These are phyloP conservation scores for Ceratobasidium sp. DNA, from an alignment of 1,284 basidiomycete genomes.

Conservation along the genomic window DNA sequence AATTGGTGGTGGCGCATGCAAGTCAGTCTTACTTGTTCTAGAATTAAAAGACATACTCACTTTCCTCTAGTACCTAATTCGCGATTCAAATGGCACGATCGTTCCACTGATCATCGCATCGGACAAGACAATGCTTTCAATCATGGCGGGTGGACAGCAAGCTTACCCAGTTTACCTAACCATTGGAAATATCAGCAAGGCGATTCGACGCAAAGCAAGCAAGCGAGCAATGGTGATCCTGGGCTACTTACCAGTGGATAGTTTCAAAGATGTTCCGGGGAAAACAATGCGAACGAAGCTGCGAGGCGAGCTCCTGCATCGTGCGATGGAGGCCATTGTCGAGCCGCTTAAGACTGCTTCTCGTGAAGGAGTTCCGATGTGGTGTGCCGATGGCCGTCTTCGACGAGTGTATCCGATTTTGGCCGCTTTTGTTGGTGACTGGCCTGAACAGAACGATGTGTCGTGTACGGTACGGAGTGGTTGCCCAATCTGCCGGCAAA, in stretches of 20 bases:
- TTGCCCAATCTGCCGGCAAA: conserved; percentile 33
- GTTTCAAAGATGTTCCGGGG: conserved; percentile 14
- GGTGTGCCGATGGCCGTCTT: conserved; percentile 43
- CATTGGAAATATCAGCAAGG: conserved; percentile 41
- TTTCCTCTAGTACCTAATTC: background rate
- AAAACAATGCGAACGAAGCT: background rate
- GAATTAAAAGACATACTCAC: background rate
- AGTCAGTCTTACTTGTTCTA: conserved; percentile 5
- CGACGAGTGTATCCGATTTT: conserved; percentile 46
- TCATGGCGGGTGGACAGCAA: conserved; percentile 34
- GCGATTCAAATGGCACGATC: conserved; percentile 34
- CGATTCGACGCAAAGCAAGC: conserved; percentile 21
- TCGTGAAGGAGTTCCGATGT: conserved; percentile 32
- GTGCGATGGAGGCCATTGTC: conserved; percentile 45
- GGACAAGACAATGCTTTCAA: conserved; percentile 43
- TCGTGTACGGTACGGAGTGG: conserved; percentile 37
- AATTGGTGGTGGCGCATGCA: conserved; percentile 44
- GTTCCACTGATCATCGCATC: conserved; percentile 42
- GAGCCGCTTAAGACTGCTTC: conserved; percentile 43
- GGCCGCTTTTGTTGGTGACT: conserved; percentile 47
- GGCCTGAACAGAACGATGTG: conserved; percentile 47
- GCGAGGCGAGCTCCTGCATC: conserved; percentile 46
- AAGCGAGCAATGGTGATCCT: conserved; percentile 36
- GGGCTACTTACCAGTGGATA: conserved; percentile 41
- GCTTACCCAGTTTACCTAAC: conserved; percentile 20